Percentiles rank a stretch among this genome's conserved stretches.
Conservation (phyloP, 345 rosid genomes). For the Camelina laxa region DNA sequence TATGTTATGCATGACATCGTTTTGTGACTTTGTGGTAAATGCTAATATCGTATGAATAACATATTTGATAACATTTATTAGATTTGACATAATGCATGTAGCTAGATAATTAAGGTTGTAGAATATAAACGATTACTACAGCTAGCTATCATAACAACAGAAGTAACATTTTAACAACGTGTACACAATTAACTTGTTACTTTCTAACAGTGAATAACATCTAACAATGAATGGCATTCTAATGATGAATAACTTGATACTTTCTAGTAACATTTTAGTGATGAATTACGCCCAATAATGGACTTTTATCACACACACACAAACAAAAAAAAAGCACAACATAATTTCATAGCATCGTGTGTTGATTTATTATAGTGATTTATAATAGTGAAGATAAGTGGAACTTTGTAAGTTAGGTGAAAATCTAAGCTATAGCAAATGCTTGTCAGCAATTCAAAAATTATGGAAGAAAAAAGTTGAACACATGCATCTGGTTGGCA, state of each 20-base stretch:
- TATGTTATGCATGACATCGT: not conserved
- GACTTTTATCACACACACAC: not conserved
- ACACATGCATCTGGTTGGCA: constrained; percentile 41
- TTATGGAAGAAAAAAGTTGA: constrained; percentile 8
- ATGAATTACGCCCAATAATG: not conserved
- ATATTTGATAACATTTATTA: too few species aligned
- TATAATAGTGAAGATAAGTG: not conserved
- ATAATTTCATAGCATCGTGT: not conserved
- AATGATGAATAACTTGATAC: not conserved
- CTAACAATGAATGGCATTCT: not conserved
- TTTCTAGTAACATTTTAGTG: not conserved
- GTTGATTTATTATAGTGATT: not conserved
- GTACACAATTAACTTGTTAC: not conserved
- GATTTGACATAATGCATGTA: not conserved
- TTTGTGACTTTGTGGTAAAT: not conserved
- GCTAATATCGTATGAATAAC: not conserved
- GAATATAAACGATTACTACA: not conserved
- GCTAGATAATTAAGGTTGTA: not conserved
- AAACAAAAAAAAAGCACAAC: not conserved
- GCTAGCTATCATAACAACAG: not conserved
- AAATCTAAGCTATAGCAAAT: not conserved
- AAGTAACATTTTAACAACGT: not conserved
- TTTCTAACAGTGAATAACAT: not conserved
- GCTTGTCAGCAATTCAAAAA: constrained; percentile 20
- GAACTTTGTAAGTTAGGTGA: constrained; percentile 21